A percentile compares a stretch with the other conserved stretches of the same genome.
phyloP scores from a whole-genome alignment of 108 stramenopile genomes.

The Aurantiochytrium sp. region DNA sequence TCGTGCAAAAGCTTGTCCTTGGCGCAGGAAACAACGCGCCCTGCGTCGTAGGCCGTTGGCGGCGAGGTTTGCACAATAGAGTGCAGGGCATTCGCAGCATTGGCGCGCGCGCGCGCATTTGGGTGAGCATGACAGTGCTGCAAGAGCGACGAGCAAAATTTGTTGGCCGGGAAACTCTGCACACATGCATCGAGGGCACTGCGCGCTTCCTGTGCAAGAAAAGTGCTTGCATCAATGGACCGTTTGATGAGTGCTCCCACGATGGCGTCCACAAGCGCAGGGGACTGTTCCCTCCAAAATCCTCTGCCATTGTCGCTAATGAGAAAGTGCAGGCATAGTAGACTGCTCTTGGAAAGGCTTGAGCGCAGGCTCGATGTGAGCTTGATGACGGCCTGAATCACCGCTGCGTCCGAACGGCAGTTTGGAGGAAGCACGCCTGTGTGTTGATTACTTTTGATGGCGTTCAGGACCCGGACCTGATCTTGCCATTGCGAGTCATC shows the following conservation, averaged over 20 bases:
- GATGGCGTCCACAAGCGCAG: background rate
- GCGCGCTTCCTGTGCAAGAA: background rate
- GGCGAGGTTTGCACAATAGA: background rate
- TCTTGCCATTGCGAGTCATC: conserved; percentile 14
- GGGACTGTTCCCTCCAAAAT: background rate
- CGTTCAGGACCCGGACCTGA: background rate
- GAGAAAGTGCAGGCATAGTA: background rate
- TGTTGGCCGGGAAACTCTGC: background rate
- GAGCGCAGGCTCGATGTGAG: conserved; percentile 5
- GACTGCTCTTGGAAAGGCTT: background rate
- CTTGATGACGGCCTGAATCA: conserved; percentile 4
- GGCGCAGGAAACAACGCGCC: background rate
- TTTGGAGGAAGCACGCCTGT: background rate
- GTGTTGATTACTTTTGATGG: background rate
- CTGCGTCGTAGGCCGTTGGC: background rate
- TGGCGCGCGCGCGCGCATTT: background rate
- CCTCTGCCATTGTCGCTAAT: background rate
- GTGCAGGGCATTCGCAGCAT: background rate
- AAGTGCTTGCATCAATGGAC: background rate
- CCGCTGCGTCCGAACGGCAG: background rate
- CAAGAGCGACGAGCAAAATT: background rate
- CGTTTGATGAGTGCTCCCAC: background rate
- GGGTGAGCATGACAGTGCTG: background rate
- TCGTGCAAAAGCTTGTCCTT: conserved; percentile 17
- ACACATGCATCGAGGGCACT: background rate